Base-by-base conservation (phyloP, 148 eudicot species). In the Selenicereus undatus region DNA sequence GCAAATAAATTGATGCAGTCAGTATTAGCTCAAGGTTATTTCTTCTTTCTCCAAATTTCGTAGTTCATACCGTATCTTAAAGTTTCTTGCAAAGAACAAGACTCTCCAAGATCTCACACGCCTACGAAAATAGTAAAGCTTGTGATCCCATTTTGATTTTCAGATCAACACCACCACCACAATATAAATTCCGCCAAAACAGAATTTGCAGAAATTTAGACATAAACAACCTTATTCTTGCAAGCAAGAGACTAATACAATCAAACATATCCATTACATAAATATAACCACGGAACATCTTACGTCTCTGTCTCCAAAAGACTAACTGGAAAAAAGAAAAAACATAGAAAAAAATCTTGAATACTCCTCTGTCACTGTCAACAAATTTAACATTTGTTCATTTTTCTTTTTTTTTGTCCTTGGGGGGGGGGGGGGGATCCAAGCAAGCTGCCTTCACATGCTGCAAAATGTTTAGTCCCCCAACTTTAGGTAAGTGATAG, bases 391-490 rank as follows among this genome's bases (percentile, higher is more conserved):
- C 42, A 42, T 8, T 43, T 43, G 30, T 26, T 56, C 58, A 12
- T 56, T 56, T 56, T 56, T 56, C 16, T 56, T 20, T 17, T 56
- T 5, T 56, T 56, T 56, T 56, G 8, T 54, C 21, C 22, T 16
- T 16, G 8, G 62, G 62, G 22, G 62, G 62, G 62, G 62, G 62
- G 4, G 74, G 30, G 36, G 58, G 73, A 9, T 74, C 50, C 35
- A 42, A 50, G 54, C 35, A 42, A 50, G 54, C 54, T 81, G 36
- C 83, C 74, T 81, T 81, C 83, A 81, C 80, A 48, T 81, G 80
- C 75, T 22, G 66, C 68, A 64, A 64, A 64, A 64, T 64, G 29
- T 64, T n/a, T 64, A 64, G 68, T 22, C 68, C 22, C 68, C 68
- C 43, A 60, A 18, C 35, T 58, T 73, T 27, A n/a, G 45, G 82